Evolutionary conservation across 257 asterid genomes (phyloP).

Genomic region (Nicotiana attenuata): DNA sequence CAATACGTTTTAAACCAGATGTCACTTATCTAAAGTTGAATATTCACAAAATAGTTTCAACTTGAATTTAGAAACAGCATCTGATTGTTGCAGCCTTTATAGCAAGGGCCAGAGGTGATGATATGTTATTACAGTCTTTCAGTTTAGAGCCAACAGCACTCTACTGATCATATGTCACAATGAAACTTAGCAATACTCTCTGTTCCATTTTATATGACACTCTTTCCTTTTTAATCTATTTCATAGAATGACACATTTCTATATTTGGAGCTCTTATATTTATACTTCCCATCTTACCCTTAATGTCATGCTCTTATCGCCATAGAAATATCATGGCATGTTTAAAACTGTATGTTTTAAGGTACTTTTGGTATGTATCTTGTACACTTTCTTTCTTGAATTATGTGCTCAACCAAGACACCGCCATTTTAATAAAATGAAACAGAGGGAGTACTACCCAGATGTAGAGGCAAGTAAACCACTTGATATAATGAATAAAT

Average conservation of each 20-base stretch:
- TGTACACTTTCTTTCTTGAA: not conserved
- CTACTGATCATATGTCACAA: not conserved
- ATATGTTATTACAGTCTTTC: not conserved
- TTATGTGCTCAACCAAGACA: not conserved
- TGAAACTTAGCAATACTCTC: not conserved
- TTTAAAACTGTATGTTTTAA: not conserved
- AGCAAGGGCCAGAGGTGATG: not conserved
- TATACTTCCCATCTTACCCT: not conserved
- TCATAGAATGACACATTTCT: not conserved
- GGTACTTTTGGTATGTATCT: not conserved
- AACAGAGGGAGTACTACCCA: not conserved
- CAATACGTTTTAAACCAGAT: not conserved
- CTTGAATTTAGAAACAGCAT: not conserved
- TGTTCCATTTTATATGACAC: not conserved
- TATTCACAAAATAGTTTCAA: not conserved
- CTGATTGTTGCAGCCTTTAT: not conserved
- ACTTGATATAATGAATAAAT: not conserved
- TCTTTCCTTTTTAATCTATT: not conserved
- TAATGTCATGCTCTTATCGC: not conserved
- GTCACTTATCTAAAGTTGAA: not conserved
- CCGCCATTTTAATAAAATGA: not conserved
- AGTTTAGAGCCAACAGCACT: not conserved
- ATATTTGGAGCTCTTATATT: not conserved
- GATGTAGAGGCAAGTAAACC: not conserved
- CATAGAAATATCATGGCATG: not conserved